Evolutionary conservation across 2,329 filamentous ascomycete genomes (phyloP), one percentile per base, ranked within the genome.

Genomic region (Fusarium napiforme): DNA sequence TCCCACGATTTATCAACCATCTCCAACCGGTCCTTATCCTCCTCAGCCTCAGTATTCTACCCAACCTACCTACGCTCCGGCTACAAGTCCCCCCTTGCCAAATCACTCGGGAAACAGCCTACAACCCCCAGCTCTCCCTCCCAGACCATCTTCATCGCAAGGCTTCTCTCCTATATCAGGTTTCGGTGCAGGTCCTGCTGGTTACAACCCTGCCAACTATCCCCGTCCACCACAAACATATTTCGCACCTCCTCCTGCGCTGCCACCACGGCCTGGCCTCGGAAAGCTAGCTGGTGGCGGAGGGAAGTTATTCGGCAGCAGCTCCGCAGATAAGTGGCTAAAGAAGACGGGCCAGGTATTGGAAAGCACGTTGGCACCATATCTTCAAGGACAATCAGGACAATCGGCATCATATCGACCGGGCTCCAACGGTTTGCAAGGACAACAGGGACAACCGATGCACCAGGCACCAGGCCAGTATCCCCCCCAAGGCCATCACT

Each of bases 281-380:
- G 72, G 74, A 5, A 79, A 77, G 37, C 21, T 69, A 49, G 37
- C 67, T 42, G 67, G 65, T n/a, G 60, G 67, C 3, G 57, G 73
- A 8, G 72, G 75, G 9, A 79, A 77, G 50, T 71, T 82, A 19
- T 81, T 83, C 52, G 78, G 80, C 32, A 78, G 78, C 64, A 78
- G 77, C 39, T 80, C 80, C 23, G 82, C 80, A 4, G 77, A 79
- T 64, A 81, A 79, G 60, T 82, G 81, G 78, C 56, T 83, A 18
- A 79, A 78, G 57, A 83, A 80, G 75, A 82, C 81, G 32, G 79
- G 78, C 30, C 77, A 81, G 50, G 78, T 77, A 18, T 68, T 83
- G 28, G 82, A 83, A 69, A 81, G 74, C 52, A 81, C 75, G 39
- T 67, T 82, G 49, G 81, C 78, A 28, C 74, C 79, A 7, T 79